These are phyloP conservation scores for Ceratobasidium sp. DNA, from an alignment of 1,284 basidiomycete genomes.

Conservation along the genomic window DNA sequence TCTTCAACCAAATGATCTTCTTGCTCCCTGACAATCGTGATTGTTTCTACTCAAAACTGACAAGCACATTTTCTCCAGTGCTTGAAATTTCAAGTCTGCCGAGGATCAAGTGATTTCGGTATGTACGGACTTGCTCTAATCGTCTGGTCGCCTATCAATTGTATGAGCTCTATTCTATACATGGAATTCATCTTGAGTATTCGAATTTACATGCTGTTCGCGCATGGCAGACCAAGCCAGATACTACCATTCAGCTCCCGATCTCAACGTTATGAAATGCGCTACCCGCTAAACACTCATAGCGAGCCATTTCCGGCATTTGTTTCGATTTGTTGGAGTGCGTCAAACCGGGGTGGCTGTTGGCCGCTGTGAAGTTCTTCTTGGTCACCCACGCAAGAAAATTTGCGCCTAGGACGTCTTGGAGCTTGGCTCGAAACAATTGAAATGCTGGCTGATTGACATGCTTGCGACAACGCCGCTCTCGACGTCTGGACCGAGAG, in stretches of 20 bases:
- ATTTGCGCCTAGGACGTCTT: too few species aligned
- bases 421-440: too few species aligned
- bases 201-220: too few species aligned
- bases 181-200: not conserved
- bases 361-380: too few species aligned
- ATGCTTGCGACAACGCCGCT: too few species aligned
- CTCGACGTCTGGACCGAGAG: too few species aligned
- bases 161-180: constrained; percentile 22
- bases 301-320: not conserved
- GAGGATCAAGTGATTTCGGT: not conserved
- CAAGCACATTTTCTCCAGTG: constrained; percentile 17
- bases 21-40: not conserved
- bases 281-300: too few species aligned
- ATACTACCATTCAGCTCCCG: too few species aligned
- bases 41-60: constrained; percentile 21
- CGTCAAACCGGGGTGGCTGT: not conserved
- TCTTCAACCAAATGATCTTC: constrained; percentile 41
- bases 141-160: not conserved
- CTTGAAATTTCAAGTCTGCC: constrained; percentile 12
- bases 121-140: not conserved
- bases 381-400: too few species aligned
- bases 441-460: too few species aligned
- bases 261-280: too few species aligned
- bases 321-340: constrained; percentile 14
- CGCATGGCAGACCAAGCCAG: not conserved